Percentiles rank a stretch among this genome's conserved stretches.
These are phyloP conservation scores for Beta vulgaris DNA, from an alignment of 148 eudicot species.

Conservation along the genomic window DNA sequence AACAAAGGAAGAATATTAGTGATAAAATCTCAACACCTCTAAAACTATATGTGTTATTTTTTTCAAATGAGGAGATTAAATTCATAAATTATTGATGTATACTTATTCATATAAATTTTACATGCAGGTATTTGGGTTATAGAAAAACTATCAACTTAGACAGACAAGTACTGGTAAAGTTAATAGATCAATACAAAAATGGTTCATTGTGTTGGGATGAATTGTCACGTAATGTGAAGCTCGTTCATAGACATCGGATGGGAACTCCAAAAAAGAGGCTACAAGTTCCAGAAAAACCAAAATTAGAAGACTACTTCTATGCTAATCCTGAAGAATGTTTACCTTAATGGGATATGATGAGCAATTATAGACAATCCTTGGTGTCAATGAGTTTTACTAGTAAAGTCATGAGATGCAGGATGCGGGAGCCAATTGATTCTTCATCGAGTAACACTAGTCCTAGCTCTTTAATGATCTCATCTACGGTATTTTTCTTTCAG, in stretches of 20 bases:
- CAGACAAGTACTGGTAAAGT: conserved; percentile 39
- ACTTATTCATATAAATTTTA: too few species aligned
- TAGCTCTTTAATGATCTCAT: too few species aligned
- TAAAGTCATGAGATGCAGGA: too few species aligned
- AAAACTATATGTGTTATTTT: too few species aligned
- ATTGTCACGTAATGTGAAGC: conserved; percentile 44
- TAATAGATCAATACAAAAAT: conserved; percentile 44
- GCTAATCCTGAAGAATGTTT: conserved; percentile 66
- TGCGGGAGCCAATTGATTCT: too few species aligned
- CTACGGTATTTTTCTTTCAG: too few species aligned
- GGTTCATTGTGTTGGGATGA: conserved; percentile 54
- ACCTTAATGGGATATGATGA: not conserved
- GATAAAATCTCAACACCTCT: too few species aligned
- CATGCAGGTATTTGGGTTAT: conserved; percentile 55
- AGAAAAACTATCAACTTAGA: conserved; percentile 51
- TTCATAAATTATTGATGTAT: too few species aligned
- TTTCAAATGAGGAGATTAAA: too few species aligned
- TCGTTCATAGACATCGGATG: conserved; percentile 46
- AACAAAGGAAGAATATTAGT: too few species aligned
- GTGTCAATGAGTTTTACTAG: too few species aligned
- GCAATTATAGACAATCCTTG: not conserved
- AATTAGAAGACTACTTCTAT: conserved; percentile 63
- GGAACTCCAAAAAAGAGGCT: conserved; percentile 44
- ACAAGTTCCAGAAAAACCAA: conserved; percentile 46
- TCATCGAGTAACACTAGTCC: too few species aligned